phyloP scores from a whole-genome alignment of 2,329 filamentous ascomycete genomes.

The Knufia petricola region DNA sequence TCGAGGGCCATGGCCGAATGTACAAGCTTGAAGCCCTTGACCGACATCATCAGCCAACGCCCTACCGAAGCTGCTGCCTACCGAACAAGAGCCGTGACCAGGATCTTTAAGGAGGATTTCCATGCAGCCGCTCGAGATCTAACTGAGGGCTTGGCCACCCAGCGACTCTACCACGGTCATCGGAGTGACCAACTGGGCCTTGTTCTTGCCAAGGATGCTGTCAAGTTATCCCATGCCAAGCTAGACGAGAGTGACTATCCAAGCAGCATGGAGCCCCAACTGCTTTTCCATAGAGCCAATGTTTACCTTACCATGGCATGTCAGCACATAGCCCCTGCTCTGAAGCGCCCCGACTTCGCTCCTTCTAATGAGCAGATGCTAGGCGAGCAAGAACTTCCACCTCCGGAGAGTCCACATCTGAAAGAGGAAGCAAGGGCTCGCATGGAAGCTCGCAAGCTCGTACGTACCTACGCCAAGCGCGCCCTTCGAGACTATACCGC shows the following conservation, averaged over 20 bases:
- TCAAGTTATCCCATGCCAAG: slow-evolving; percentile 34
- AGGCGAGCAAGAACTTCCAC: slow-evolving; percentile 25
- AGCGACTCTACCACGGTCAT: slow-evolving; percentile 47
- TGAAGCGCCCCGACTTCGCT: slow-evolving; percentile 26
- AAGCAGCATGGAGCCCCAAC: slow-evolving; percentile 61
- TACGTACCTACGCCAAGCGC: slow-evolving; percentile 65
- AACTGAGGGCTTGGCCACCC: slow-evolving; percentile 52
- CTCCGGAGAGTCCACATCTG: slow-evolving; percentile 35
- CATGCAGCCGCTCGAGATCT: slow-evolving; percentile 61
- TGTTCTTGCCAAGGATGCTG: slow-evolving; percentile 36
- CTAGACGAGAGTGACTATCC: slow-evolving; percentile 58
- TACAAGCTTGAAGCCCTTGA: slow-evolving; percentile 57
- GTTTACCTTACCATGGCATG: slow-evolving; percentile 65
- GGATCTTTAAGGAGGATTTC: slow-evolving; percentile 65
- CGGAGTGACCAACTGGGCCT: slow-evolving; percentile 42
- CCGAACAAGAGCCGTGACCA: slow-evolving; percentile 64
- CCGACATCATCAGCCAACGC: slow-evolving; percentile 56
- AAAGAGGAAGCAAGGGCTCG: slow-evolving; percentile 27
- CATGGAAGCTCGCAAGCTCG: slow-evolving; percentile 55
- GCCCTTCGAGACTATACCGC: slow-evolving; percentile 64
- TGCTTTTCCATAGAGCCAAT: slow-evolving; percentile 66
- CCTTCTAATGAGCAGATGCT: slow-evolving; percentile 13
- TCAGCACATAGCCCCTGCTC: slow-evolving; percentile 49
- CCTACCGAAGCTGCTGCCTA: slow-evolving; percentile 57
- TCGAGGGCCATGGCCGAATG: slow-evolving; percentile 62